phyloP scores from a whole-genome alignment of 352 stramenopile species.

The Phytophthora nicotianae region DNA sequence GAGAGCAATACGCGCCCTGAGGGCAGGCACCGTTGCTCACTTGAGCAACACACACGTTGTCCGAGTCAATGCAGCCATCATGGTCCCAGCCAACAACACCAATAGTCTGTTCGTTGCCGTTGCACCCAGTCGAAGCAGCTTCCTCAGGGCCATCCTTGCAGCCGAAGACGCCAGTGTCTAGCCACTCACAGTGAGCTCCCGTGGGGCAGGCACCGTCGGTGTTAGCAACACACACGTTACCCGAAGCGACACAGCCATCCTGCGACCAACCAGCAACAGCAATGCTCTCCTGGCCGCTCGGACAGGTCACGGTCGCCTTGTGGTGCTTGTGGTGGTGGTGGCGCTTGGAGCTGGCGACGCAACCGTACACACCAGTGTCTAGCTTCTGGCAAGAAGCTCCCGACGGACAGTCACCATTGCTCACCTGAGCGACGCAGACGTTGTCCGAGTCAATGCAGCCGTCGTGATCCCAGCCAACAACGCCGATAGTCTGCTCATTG shows the following conservation, averaged over 20 bases:
- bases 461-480: constrained; percentile 29
- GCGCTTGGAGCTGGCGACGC: constrained; percentile 19
- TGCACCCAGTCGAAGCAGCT: constrained; percentile 15
- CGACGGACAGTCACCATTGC: constrained; percentile 14
- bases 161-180: constrained; percentile 33
- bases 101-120: constrained; percentile 19
- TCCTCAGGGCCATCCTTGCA: constrained; percentile 18
- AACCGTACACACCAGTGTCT: constrained; percentile 40
- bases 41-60: constrained; percentile 27
- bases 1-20: constrained; percentile 23
- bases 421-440: no score
- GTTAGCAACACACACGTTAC: constrained; percentile 29
- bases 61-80: constrained; percentile 21
- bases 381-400: constrained; percentile 33
- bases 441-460: no score
- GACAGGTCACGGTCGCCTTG: constrained; percentile 15
- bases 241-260: constrained; percentile 17
- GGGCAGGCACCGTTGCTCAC: constrained; percentile 25
- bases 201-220: constrained; percentile 21
- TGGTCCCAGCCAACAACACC: constrained; percentile 28
- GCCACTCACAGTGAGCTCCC: constrained; percentile 31
- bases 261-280: constrained; percentile 19
- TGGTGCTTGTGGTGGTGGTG: constrained; percentile 18
- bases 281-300: constrained; percentile 23
- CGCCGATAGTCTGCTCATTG: constrained; percentile 20